Evolutionary conservation across 176 grass and related monocot genomes (phyloP).

Genomic region (Avena atlantica): DNA sequence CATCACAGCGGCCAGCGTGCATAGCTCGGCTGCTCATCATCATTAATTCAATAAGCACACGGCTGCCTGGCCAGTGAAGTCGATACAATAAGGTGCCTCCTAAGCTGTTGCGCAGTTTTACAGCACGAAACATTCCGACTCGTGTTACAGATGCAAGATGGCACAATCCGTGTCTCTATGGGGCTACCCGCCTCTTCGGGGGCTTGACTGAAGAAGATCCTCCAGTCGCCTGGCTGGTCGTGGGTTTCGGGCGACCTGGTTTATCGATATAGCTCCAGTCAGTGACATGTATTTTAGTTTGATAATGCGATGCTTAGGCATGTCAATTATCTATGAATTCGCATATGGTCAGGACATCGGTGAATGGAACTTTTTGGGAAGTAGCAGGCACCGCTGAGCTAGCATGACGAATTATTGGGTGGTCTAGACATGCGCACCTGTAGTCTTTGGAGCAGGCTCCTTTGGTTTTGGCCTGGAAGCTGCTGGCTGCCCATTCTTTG

Average conservation of each 20-base stretch:
- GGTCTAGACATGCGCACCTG: slow-evolving; percentile 43
- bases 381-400: not conserved
- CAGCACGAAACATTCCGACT: slow-evolving; percentile 30
- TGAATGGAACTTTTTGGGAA: not conserved
- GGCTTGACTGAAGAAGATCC: slow-evolving; percentile 51
- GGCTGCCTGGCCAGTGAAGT: slow-evolving; percentile 21
- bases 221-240: slow-evolving; percentile 37
- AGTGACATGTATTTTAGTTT: slow-evolving; percentile 17
- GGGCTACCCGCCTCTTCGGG: slow-evolving; percentile 48
- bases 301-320: not conserved
- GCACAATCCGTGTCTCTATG: not conserved
- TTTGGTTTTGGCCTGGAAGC: slow-evolving; percentile 57
- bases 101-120: slow-evolving; percentile 34
- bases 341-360: not conserved
- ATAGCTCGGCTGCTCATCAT: slow-evolving; percentile 28
- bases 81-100: slow-evolving; percentile 10
- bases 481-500: slow-evolving; percentile 62
- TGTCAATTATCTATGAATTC: not conserved
- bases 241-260: slow-evolving; percentile 50
- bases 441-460: slow-evolving; percentile 63
- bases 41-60: not conserved
- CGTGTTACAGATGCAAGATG: slow-evolving; percentile 36
- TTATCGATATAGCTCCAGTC: slow-evolving; percentile 21
- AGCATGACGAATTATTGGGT: not conserved
- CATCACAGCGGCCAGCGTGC: not conserved